Conservation (phyloP, 441 rosid genomes). For the Syzygium syzygioides region DNA sequence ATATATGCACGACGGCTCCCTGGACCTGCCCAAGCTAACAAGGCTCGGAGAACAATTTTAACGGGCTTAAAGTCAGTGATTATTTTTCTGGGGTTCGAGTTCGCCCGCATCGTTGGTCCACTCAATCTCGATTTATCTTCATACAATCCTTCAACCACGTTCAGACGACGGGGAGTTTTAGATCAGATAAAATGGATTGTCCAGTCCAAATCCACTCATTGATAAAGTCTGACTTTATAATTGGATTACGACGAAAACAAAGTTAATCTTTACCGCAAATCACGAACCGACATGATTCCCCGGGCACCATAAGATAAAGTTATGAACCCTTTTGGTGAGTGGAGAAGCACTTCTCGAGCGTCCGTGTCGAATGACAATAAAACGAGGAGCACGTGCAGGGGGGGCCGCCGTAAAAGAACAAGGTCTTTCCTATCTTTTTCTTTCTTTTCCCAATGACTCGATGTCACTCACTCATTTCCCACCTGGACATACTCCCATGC, state of each 20-base stretch:
- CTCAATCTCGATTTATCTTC: neutral
- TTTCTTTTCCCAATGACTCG: neutral
- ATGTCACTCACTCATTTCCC: neutral
- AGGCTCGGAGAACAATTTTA: neutral
- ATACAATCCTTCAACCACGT: neutral
- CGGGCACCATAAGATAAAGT: neutral
- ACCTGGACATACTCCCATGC: neutral
- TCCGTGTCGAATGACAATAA: neutral
- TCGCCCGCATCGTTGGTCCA: neutral
- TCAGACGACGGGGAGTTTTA: neutral
- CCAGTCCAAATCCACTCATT: neutral
- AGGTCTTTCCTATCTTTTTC: neutral
- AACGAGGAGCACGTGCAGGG: neutral
- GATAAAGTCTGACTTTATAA: neutral
- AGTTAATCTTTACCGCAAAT: neutral
- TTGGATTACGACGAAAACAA: neutral
- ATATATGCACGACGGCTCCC: neutral
- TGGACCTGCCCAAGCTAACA: neutral
- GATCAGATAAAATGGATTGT: neutral
- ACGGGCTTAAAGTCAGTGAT: too few relatives aligned
- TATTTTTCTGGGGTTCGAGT: neutral
- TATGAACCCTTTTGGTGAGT: neutral
- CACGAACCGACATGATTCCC: neutral
- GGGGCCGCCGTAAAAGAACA: neutral
- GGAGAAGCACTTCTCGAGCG: neutral